These are phyloP conservation scores for Volvox africanus DNA, from an alignment of 139 green algal species.

Conservation along the genomic window DNA sequence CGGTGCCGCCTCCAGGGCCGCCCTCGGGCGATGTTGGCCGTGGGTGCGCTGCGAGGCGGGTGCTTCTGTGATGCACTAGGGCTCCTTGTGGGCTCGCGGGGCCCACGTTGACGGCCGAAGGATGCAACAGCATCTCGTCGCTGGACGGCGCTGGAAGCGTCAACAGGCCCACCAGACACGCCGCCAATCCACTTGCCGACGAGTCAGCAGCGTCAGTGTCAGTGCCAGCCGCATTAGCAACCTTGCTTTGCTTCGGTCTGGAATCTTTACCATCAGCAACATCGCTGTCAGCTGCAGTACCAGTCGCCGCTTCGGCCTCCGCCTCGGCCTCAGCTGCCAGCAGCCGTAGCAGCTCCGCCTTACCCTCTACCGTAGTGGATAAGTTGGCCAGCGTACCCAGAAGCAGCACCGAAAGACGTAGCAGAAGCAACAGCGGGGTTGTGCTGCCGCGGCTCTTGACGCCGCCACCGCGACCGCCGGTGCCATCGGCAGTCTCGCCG, in stretches of 20 bases:
- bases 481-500: not conserved
- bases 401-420: constrained; percentile 33
- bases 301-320: not conserved
- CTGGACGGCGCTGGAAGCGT: constrained; percentile 22
- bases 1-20: not conserved
- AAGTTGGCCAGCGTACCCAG: constrained; percentile 17
- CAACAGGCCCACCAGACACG: constrained; percentile 27
- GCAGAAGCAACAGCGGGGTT: constrained; percentile 28
- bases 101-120: not conserved
- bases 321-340: not conserved
- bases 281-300: not conserved
- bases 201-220: not conserved
- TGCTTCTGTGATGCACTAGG: not conserved
- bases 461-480: not conserved
- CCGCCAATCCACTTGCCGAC: not conserved
- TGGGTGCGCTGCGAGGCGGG: not conserved
- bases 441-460: not conserved
- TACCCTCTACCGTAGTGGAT: not conserved
- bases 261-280: not conserved
- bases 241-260: not conserved
- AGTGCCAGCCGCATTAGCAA: not conserved
- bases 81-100: not conserved
- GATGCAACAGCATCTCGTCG: not conserved
- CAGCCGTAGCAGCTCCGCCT: constrained; percentile 20
- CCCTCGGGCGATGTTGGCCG: not conserved